Evolutionary conservation across 2,329 filamentous ascomycete species (phyloP).

Genomic region (Colletotrichum neosansevieriae): DNA sequence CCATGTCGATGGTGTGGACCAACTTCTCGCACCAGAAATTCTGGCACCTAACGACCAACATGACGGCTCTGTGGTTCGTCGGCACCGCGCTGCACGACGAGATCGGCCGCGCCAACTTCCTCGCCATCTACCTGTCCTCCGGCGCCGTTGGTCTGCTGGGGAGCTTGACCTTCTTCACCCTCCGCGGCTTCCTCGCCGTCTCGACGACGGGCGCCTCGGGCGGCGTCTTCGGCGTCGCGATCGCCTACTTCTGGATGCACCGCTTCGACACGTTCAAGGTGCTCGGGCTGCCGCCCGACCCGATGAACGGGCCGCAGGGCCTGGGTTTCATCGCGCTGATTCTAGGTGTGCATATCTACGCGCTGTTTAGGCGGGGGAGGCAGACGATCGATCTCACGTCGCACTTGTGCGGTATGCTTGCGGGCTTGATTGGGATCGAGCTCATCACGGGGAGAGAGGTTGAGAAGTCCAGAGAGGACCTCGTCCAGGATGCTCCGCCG

Average conservation of each 20-base stretch:
- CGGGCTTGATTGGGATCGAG: slow-evolving; percentile 58
- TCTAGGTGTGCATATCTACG: slow-evolving; percentile 63
- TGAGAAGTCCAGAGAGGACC: slow-evolving; percentile 18
- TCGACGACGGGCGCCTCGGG: slow-evolving; percentile 77
- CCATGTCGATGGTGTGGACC: slow-evolving; percentile 71
- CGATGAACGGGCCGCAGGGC: slow-evolving; percentile 64
- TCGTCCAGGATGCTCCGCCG: slow-evolving; percentile 29
- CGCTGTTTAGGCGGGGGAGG: slow-evolving; percentile 56
- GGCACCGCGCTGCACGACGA: slow-evolving; percentile 78
- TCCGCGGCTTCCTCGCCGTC: slow-evolving; percentile 58
- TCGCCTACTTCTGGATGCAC: slow-evolving; percentile 72
- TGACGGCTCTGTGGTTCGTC: slow-evolving; percentile 73
- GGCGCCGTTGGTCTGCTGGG: slow-evolving; percentile 70
- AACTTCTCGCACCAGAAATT: slow-evolving; percentile 77
- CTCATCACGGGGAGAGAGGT: slow-evolving; percentile 45
- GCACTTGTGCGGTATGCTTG: slow-evolving; percentile 64
- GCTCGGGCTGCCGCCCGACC: slow-evolving; percentile 67
- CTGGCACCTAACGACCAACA: slow-evolving; percentile 73
- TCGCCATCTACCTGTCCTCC: slow-evolving; percentile 73
- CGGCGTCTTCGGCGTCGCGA: slow-evolving; percentile 70
- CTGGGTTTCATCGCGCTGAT: slow-evolving; percentile 65
- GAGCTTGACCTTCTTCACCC: slow-evolving; percentile 65
- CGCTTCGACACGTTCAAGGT: slow-evolving; percentile 68
- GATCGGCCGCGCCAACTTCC: slow-evolving; percentile 75
- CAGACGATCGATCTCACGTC: slow-evolving; percentile 63